These are phyloP conservation scores for Ambrosia artemisiifolia DNA, from an alignment of 129 eudicot genomes.

Conservation along the genomic window DNA sequence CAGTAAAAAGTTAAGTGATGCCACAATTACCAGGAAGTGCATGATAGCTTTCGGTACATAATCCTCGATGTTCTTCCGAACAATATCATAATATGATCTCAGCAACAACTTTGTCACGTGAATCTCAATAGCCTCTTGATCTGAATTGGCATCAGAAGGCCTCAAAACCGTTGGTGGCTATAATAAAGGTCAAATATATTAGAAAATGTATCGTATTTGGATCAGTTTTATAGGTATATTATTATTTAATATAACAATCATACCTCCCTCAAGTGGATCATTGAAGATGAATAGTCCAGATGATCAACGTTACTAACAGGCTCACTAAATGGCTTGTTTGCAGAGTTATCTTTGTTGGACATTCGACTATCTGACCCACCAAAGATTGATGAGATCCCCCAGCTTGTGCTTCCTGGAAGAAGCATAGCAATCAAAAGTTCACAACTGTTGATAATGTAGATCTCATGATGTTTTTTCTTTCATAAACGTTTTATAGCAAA, in stretches of 20 bases:
- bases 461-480: background rate
- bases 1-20: background rate
- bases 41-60: slow-evolving; percentile 93
- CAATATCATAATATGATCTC: slow-evolving; percentile 94
- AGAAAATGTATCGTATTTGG: background rate
- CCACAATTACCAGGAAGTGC: slow-evolving; percentile 82
- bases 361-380: slow-evolving; percentile 66
- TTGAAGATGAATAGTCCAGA: slow-evolving; percentile 53
- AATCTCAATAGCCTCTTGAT: slow-evolving; percentile 77
- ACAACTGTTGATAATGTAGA: background rate
- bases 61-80: slow-evolving; percentile 94
- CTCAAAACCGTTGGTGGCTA: slow-evolving; percentile 91
- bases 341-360: slow-evolving; percentile 59
- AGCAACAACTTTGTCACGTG: slow-evolving; percentile 62
- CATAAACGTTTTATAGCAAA: background rate
- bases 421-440: slow-evolving; percentile 3
- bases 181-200: slow-evolving; percentile 15
- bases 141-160: slow-evolving; percentile 82
- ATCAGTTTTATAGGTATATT: background rate
- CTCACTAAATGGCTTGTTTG: slow-evolving; percentile 63
- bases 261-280: slow-evolving; percentile 89
- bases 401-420: slow-evolving; percentile 50
- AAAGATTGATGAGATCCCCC: slow-evolving; percentile 94
- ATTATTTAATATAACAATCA: background rate
- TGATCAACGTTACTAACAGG: slow-evolving; percentile 60